These are phyloP conservation scores for Amaranthus hypochondriacus DNA, from an alignment of 148 eudicot species.

Conservation along the genomic window DNA sequence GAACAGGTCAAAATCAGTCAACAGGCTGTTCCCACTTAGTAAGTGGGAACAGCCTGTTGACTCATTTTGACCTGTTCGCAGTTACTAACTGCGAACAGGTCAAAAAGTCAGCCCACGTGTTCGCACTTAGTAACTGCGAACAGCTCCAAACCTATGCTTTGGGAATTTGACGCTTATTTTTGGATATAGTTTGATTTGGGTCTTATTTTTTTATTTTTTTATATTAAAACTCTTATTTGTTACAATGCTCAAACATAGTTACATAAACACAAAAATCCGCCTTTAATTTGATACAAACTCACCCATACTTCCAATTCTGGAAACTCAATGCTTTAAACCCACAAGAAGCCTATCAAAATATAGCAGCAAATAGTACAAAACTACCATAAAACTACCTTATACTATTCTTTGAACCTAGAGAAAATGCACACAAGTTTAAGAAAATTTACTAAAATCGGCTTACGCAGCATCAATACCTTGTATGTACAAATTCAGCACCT, in stretches of 20 bases:
- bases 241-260: conserved; percentile 13
- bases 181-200: no score
- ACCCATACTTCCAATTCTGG: conserved; percentile 26
- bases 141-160: no score
- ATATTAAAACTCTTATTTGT: no score
- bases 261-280: conserved; percentile 33
- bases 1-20: no score
- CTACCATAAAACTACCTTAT: conserved; percentile 30
- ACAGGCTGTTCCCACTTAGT: no score
- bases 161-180: no score
- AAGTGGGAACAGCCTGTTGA: no score
- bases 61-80: no score
- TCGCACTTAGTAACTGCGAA: no score
- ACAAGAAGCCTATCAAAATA: conserved; percentile 29
- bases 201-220: no score
- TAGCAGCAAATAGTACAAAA: conserved; percentile 21
- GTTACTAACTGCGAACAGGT: no score
- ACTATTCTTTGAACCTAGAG: conserved; percentile 23
- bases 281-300: conserved; percentile 30
- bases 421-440: conserved; percentile 1
- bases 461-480: conserved; percentile 27
- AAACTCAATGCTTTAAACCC: conserved; percentile 27
- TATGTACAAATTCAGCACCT: conserved; percentile 24
- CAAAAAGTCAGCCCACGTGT: no score
- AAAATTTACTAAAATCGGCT: conserved; percentile 7